Percentiles rank a stretch among this genome's conserved stretches.
phyloP scores from a whole-genome alignment of 257 asterid species.

The Petrea volubilis region DNA sequence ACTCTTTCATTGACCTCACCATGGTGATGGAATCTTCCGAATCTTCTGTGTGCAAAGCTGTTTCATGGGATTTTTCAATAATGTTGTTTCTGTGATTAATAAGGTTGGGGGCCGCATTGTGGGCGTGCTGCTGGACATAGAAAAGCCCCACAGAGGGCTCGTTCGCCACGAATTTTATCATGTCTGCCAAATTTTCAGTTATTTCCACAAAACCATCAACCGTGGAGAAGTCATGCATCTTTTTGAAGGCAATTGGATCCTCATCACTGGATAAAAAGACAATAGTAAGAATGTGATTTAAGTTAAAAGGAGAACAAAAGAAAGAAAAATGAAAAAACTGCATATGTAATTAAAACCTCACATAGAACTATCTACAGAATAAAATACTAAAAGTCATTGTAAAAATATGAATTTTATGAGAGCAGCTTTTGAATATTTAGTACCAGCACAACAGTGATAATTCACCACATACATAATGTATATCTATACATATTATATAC shows the following conservation, averaged over 20 bases:
- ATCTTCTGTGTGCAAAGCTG: slow-evolving; percentile 75
- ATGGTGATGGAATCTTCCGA: slow-evolving; percentile 74
- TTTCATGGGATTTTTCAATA: slow-evolving; percentile 58
- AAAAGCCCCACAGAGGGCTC: slow-evolving; percentile 98
- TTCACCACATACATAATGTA: not conserved
- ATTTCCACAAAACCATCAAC: slow-evolving; percentile 89
- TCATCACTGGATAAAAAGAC: slow-evolving; percentile 66
- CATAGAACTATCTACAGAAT: not conserved
- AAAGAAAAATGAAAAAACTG: not conserved
- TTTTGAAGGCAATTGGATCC: slow-evolving; percentile 65
- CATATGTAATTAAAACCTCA: not conserved
- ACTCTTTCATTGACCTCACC: slow-evolving; percentile 79
- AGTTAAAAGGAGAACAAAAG: not conserved
- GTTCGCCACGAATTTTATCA: slow-evolving; percentile 84
- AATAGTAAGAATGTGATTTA: not conserved
- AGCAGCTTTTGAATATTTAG: not conserved
- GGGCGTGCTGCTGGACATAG: slow-evolving; percentile 85
- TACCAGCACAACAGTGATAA: not conserved
- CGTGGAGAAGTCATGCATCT: slow-evolving; percentile 78
- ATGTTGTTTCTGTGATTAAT: slow-evolving; percentile 62
- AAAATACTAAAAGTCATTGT: not conserved
- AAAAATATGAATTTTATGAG: not conserved
- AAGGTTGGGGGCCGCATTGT: slow-evolving; percentile 75
- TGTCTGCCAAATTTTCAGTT: slow-evolving; percentile 71
- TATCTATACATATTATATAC: too few relatives aligned